A percentile compares a stretch with the other conserved stretches of the same genome.
Evolutionary conservation across 164 flowering plant genomes (phyloP).

Genomic region (Platanus orientalis): DNA sequence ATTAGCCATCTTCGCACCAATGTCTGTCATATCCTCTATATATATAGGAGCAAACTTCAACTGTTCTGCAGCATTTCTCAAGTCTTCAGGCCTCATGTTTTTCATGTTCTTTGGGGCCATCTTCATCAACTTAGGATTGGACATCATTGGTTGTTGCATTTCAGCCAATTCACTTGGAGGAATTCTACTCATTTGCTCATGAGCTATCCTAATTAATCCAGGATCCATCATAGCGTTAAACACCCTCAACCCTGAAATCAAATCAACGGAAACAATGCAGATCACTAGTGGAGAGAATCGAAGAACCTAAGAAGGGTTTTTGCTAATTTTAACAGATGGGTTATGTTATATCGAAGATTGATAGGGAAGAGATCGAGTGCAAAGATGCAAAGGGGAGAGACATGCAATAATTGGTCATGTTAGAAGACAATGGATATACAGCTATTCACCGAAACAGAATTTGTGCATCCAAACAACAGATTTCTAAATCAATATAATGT

Average conservation of each 20-base stretch:
- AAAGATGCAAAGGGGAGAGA: too few species aligned
- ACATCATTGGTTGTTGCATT: slow-evolving; percentile 97
- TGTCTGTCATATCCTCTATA: slow-evolving; percentile 92
- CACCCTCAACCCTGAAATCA: slow-evolving; percentile 20
- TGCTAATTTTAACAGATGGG: background rate
- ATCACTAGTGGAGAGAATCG: background rate
- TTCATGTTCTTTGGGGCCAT: slow-evolving; percentile 94
- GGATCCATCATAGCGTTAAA: slow-evolving; percentile 88
- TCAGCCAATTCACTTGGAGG: slow-evolving; percentile 70
- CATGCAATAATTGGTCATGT: too few species aligned
- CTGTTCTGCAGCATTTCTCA: slow-evolving; percentile 81
- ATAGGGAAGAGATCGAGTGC: too few species aligned
- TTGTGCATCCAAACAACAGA: too few species aligned
- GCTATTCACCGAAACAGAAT: too few species aligned
- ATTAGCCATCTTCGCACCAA: slow-evolving; percentile 81
- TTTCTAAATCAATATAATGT: too few species aligned
- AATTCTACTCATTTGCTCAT: slow-evolving; percentile 93
- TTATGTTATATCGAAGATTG: too few species aligned
- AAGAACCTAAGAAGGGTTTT: background rate
- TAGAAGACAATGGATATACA: too few species aligned
- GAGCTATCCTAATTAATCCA: slow-evolving; percentile 75
- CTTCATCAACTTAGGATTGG: slow-evolving; percentile 84
- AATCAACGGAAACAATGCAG: background rate
- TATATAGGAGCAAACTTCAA: slow-evolving; percentile 73
- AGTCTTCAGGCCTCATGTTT: slow-evolving; percentile 81